phyloP scores from a whole-genome alignment of 768 basidiomycete genomes.

The Pleurotus tuoliensis region DNA sequence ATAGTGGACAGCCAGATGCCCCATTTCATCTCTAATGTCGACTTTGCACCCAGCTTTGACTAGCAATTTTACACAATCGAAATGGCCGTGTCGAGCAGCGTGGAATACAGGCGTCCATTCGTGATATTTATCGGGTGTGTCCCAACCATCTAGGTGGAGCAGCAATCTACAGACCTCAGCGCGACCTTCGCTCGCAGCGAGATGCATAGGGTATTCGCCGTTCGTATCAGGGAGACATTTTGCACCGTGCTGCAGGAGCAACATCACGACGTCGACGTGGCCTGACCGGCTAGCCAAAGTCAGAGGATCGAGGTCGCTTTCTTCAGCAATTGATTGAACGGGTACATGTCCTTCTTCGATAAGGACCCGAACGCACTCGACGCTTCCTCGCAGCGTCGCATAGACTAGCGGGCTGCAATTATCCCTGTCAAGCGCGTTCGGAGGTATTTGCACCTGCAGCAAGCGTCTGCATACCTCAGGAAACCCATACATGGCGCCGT shows the following conservation, averaged over 20 bases:
- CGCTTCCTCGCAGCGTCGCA: conserved; percentile 82
- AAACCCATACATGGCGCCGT: conserved; percentile 93
- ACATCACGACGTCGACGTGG: conserved; percentile 73
- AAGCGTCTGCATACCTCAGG: conserved; percentile 70
- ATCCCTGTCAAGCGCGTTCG: conserved; percentile 81
- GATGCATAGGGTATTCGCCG: conserved; percentile 95
- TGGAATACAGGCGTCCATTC: conserved; percentile 98
- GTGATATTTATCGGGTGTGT: conserved; percentile 91
- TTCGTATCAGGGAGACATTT: conserved; percentile 82
- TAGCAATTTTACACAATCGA: conserved; percentile 70
- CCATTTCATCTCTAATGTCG: conserved; percentile 78
- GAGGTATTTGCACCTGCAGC: conserved; percentile 61
- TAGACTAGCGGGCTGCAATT: conserved; percentile 94
- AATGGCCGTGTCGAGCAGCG: conserved; percentile 83
- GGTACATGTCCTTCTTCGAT: conserved; percentile 67
- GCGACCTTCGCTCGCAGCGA: conserved; percentile 92
- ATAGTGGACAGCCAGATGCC: conserved; percentile 84
- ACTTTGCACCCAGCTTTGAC: conserved; percentile 77
- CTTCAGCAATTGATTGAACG: conserved; percentile 51
- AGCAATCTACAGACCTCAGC: conserved; percentile 78
- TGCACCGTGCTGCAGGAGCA: conserved; percentile 77
- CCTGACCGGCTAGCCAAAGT: conserved; percentile 91
- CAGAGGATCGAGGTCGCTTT: conserved; percentile 77
- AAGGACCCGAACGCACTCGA: conserved; percentile 80
- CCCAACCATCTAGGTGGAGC: conserved; percentile 72